Base-by-base conservation (phyloP, 2,329 filamentous ascomycete genomes). In the Talaromyces amestolkiae region DNA sequence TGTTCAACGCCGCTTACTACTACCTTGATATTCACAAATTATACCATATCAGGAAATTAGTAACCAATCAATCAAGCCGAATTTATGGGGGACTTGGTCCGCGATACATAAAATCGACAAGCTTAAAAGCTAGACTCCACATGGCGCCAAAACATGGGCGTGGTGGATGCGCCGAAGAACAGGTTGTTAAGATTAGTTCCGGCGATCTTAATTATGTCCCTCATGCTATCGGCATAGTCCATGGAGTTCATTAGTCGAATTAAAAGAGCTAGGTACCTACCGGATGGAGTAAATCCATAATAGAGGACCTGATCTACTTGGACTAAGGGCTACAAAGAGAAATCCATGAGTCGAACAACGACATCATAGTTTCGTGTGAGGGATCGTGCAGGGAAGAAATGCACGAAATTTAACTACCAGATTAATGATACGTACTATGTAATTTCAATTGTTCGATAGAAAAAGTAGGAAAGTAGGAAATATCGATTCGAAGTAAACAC, bases 61-160 rank as follows among this genome's bases (percentile, higher is more conserved):
- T 41, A 37, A 39, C 54, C 33, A 58, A 39, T 41, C n/a, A 22
- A 6, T 4, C 33, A 24, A 17, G 35, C 13, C 22, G 8, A 17
- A 3, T 24, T n/a, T 11, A 37, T 39, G 17, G 19, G 37, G 33
- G 35, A 58, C 35, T 41, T 39, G 37, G 33, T 41, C 27, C 54
- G 22, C 37, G 54, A 19, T 33, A 35, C n/a, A 41, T 8, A 58
- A 19, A 19, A 58, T 41, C 54, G 37, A 41, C 54, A 58, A 58
- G 54, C 54, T 41, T 41, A 24, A 24, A 58, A 39, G 33, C 54
- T 41, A 41, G n/a, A 58, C 54, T 58, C 35, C 54, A 58, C 54
- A 58, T 41, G 54, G 54, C 6, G 15, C 11, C 17, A 10, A 58
- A 17, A 15, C 17, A 58, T 58, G 33, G 27, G 15, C 22, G 27